Percentiles rank a stretch among this genome's conserved stretches.
Conservation (phyloP, 2,329 filamentous ascomycete genomes). For the Intubia oerlemansii region DNA sequence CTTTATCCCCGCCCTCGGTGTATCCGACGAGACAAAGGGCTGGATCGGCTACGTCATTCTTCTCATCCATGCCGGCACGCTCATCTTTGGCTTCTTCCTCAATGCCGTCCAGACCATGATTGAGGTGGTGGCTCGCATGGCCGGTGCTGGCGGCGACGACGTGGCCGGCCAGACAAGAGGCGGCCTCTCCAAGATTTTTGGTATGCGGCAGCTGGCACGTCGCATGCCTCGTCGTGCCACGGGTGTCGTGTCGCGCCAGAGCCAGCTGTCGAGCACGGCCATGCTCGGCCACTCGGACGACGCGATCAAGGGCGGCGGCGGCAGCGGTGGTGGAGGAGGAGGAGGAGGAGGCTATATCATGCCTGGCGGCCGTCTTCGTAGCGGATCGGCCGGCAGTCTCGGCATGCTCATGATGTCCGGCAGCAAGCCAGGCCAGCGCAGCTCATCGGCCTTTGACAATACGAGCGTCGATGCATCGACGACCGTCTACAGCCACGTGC, state of each 20-base stretch:
- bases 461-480: constrained; percentile 20
- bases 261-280: constrained; percentile 60
- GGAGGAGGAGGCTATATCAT: constrained; percentile 33
- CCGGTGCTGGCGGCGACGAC: constrained; percentile 64
- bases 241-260: constrained; percentile 44
- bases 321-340: no score
- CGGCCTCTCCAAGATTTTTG: constrained; percentile 75
- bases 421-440: constrained; percentile 21
- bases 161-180: constrained; percentile 50
- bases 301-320: no score
- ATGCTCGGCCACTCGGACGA: constrained; percentile 46
- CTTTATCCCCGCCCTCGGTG: constrained; percentile 65
- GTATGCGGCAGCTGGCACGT: constrained; percentile 69
- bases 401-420: constrained; percentile 25
- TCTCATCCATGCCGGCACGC: constrained; percentile 60
- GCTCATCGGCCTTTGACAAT: constrained; percentile 32
- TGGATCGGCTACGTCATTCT: constrained; percentile 94
- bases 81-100: constrained; percentile 83
- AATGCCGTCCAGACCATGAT: constrained; percentile 80
- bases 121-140: constrained; percentile 65
- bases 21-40: constrained; percentile 60
- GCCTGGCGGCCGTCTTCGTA: constrained; percentile 32
- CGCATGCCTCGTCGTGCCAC: constrained; percentile 39
- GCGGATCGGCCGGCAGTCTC: constrained; percentile 38
- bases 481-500: constrained; percentile 22